phyloP scores from a whole-genome alignment of 345 rosid genomes.

The Lepidium didymum region DNA sequence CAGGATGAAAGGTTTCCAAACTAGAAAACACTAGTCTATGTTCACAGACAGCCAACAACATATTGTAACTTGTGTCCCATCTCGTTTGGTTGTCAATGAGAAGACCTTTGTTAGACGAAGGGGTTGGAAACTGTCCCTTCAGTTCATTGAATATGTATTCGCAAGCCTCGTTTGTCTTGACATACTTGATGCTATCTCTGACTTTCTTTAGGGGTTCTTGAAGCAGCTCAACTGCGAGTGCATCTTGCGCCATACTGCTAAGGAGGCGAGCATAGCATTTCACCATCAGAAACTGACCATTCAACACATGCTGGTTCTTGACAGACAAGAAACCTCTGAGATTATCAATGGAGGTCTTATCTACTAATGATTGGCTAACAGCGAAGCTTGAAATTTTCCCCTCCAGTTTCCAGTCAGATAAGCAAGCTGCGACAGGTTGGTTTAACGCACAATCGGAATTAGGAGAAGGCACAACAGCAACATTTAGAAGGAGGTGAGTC shows the following conservation, averaged over 20 bases:
- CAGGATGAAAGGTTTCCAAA: slow-evolving; percentile 71
- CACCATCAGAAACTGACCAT: slow-evolving; percentile 63
- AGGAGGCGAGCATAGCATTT: slow-evolving; percentile 53
- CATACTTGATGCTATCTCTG: slow-evolving; percentile 59
- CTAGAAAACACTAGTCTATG: slow-evolving; percentile 68
- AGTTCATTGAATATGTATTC: slow-evolving; percentile 67
- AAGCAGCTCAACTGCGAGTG: slow-evolving; percentile 32
- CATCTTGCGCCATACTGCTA: slow-evolving; percentile 51
- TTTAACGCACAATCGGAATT: slow-evolving; percentile 50
- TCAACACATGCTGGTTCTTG: slow-evolving; percentile 58
- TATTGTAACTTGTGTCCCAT: slow-evolving; percentile 76
- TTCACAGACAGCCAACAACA: slow-evolving; percentile 69
- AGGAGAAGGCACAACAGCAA: slow-evolving; percentile 64
- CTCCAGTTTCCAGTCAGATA: slow-evolving; percentile 71
- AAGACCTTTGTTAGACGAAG: slow-evolving; percentile 44
- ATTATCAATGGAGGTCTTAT: slow-evolving; percentile 49
- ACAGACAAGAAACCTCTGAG: slow-evolving; percentile 55
- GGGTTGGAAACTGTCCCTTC: slow-evolving; percentile 55
- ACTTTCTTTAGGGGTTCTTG: slow-evolving; percentile 51
- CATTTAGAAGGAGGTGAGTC: slow-evolving; percentile 53
- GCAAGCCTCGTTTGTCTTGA: slow-evolving; percentile 49
- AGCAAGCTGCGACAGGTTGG: slow-evolving; percentile 55
- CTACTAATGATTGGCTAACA: slow-evolving; percentile 39
- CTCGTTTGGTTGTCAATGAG: slow-evolving; percentile 49
- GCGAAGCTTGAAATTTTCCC: slow-evolving; percentile 62